Base-by-base conservation (phyloP, 148 eudicot species). In the Vaccinium corymbosum region DNA sequence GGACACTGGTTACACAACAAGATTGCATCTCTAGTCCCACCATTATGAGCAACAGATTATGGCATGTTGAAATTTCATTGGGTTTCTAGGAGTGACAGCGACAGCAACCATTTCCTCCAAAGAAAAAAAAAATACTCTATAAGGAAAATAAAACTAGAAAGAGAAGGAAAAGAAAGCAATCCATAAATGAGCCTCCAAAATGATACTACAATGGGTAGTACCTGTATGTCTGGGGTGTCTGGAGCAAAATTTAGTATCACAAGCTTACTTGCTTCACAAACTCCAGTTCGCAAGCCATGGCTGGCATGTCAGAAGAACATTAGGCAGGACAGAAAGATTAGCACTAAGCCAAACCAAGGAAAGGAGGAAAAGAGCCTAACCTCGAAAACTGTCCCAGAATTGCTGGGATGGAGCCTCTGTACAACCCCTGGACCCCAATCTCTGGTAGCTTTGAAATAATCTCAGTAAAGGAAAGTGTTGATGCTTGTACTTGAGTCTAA, bases 261-360 rank as follows among this genome's bases (percentile, higher is more conserved):
- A 78, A 94, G 93, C 86, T 91, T 97, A 83, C 90, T 91, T 72
- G 98, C 99, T 92, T 97, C 99, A 87, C 87, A 93, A 56, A 92
- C 91, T 84, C 99, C 99, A 88, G 99, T 97, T 76, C 99, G 90
- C 85, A 97, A 89, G 66, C 99, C 98, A 89, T 97, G 99, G 89
- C 99, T 97, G 91, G 85, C 92, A 87, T 68, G 70, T 52, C 19
- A 38, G 82, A 72, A 62, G 49, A 78, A 79, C 9, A 57, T 68
- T 77, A 79, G 25, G 32, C 50, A 82, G 42, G 81, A 29, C 83
- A 73, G 78, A 27, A 80, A 78, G 22, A 35, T 61, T 52, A 81
- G 19, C 64, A 27, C 49, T 15, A 86, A n/a, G 29, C 22, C 62
- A 64, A 78, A 50, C 42, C 64, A 46, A 29, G 52, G 42, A n/a